Percentiles rank a stretch among this genome's conserved stretches.
These are phyloP conservation scores for Exobasidium cylindrosporum DNA, from an alignment of 1,284 basidiomycete species.

Conservation along the genomic window DNA sequence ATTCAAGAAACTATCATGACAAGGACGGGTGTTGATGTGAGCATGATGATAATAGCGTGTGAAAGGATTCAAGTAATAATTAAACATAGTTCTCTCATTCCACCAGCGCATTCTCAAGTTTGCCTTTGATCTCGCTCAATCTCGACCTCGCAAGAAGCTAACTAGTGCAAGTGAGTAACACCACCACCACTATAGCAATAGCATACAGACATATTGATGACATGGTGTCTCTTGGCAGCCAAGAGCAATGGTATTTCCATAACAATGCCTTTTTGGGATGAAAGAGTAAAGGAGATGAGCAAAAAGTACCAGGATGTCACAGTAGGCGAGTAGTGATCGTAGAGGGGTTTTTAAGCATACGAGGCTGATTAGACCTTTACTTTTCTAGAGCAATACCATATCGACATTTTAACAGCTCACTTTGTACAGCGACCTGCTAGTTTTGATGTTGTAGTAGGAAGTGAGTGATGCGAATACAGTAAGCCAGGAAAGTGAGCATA, in stretches of 20 bases:
- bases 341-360: too few relatives aligned
- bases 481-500: too few relatives aligned
- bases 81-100: neutral
- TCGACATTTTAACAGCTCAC: constrained; percentile 60
- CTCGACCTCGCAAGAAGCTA: constrained; percentile 60
- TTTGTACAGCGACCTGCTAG: constrained; percentile 62
- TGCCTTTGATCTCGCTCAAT: constrained; percentile 62
- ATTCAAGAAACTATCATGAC: constrained; percentile 61
- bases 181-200: too few relatives aligned
- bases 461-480: constrained; percentile 29
- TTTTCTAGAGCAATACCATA: constrained; percentile 26
- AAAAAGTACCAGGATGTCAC: constrained; percentile 62
- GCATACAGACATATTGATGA: too few relatives aligned
- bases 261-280: constrained; percentile 54
- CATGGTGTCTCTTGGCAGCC: constrained; percentile 1
- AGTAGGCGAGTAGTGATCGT: constrained; percentile 58
- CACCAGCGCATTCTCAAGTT: constrained; percentile 60
- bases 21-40: constrained; percentile 58
- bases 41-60: too few relatives aligned
- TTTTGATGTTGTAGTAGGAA: constrained; percentile 63
- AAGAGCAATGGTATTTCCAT: constrained; percentile 50
- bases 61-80: too few relatives aligned
- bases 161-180: constrained; percentile 62
- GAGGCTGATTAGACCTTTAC: too few relatives aligned
- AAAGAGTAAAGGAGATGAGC: constrained; percentile 59